Conservation (phyloP, 768 basidiomycete genomes). For the Chalciporus chontae region DNA sequence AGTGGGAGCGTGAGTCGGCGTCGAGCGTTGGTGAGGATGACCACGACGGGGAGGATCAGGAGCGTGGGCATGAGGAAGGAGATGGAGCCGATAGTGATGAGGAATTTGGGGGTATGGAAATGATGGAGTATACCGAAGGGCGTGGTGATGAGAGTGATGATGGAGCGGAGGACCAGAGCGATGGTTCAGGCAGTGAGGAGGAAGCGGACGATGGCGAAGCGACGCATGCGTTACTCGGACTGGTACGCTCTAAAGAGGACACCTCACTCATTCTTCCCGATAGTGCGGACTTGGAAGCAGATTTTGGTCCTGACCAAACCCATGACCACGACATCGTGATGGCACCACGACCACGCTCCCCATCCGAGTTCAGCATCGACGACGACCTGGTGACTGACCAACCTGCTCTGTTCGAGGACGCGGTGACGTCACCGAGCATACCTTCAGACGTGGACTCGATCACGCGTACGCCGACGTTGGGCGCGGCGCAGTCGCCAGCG, state of each 20-base stretch:
- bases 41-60: conserved; percentile 17
- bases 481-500: conserved; percentile 18
- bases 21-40: conserved; percentile 22
- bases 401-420: conserved; percentile 10
- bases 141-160: conserved; percentile 2
- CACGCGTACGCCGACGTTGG: conserved; percentile 20
- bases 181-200: conserved; percentile 38
- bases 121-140: conserved; percentile 12
- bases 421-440: conserved; percentile 19
- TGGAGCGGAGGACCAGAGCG: conserved; percentile 32
- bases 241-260: conserved; percentile 2
- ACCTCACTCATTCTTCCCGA: neutral
- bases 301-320: neutral
- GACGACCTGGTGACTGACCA: neutral
- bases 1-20: conserved; percentile 18
- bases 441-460: conserved; percentile 29
- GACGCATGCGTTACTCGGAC: conserved; percentile 28
- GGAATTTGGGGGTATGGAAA: conserved; percentile 36
- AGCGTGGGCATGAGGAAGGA: conserved; percentile 22
- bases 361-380: conserved; percentile 11
- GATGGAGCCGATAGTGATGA: conserved; percentile 29
- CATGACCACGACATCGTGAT: neutral
- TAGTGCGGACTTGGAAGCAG: neutral
- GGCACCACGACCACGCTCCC: conserved; percentile 1
- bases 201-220: conserved; percentile 32